Percentiles rank a stretch among this genome's conserved stretches.
phyloP scores from a whole-genome alignment of 2,329 filamentous ascomycete genomes.

The Calonectria pseudoreteaudii region DNA sequence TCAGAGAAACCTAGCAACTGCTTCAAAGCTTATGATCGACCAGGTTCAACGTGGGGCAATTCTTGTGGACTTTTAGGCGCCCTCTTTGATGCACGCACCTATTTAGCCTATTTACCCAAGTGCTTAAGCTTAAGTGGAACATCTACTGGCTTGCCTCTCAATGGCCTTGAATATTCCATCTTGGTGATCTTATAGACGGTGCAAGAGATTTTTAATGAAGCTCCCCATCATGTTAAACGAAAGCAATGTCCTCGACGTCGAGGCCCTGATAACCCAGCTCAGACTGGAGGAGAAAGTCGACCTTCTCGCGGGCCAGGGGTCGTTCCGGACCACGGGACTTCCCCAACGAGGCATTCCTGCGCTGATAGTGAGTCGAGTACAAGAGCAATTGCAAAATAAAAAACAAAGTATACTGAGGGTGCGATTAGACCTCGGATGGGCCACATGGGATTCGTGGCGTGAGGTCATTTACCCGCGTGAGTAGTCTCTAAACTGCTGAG shows the following conservation, averaged over 20 bases:
- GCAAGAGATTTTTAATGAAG: not conserved
- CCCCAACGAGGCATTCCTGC: constrained; percentile 10
- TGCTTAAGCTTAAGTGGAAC: not conserved
- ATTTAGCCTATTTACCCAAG: not conserved
- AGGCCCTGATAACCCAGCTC: constrained; percentile 9
- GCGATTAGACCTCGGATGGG: constrained; percentile 24
- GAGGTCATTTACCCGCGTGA: constrained; percentile 26
- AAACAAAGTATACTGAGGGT: not conserved
- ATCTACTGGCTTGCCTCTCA: not conserved
- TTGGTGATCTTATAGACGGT: too few species aligned
- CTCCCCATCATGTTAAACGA: not conserved
- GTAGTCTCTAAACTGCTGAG: not conserved
- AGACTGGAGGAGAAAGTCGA: constrained; percentile 27
- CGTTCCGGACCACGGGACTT: constrained; percentile 13
- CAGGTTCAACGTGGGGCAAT: not conserved
- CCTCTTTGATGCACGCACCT: not conserved
- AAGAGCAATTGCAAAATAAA: not conserved
- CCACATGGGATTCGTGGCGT: constrained; percentile 32
- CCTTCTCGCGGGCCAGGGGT: constrained; percentile 22
- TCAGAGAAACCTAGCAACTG: not conserved
- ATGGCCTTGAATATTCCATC: not conserved
- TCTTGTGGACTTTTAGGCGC: not conserved
- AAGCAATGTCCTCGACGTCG: constrained; percentile 7
- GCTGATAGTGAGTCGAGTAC: constrained; percentile 6
- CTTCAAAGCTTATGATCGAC: not conserved